Base-by-base conservation (phyloP, 2,329 filamentous ascomycete genomes). In the Talaromyces sp. region DNA sequence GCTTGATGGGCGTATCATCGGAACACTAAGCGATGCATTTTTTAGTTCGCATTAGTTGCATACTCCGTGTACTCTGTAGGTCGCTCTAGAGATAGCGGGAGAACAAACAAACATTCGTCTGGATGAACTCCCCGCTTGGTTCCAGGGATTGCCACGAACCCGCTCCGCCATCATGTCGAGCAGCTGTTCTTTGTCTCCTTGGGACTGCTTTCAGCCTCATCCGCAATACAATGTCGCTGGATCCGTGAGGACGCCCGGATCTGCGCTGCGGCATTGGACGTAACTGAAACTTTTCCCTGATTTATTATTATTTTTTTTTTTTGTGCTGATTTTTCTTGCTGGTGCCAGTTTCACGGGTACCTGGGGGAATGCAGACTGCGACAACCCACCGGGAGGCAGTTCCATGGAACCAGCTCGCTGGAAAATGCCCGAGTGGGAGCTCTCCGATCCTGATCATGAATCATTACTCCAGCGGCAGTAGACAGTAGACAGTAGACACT, bases 351-450 rank as follows among this genome's bases (percentile, higher is more conserved):
- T 50, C 40, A 50, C 27, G 13, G 20, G 32, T 35, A 33, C 32
- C 32, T 37, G 47, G 50, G 45, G 37, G 20, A n/a, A 29, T 22
- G 43, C 36, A 51, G 47, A 29, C 47, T 47, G 52, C 24, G 42
- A 53, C 41, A 54, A 17, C 22, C 40, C 40, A 30, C 22, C 22
- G 40, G 17, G n/a, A 35, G 14, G n/a, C 4, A 16, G 27, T 33
- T 43, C 52, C 52, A 54, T 51, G 52, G 47, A 54, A 47, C 51
- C 36, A 27, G 36, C 47, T 49, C 51, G 35, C 45, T 45, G 33
- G 27, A 40, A 45, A 43, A 37, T 35, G 22, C 32, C 50, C 43
- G 29, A 44, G 32, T 44, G 22, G n/a, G n/a, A n/a, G n/a, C n/a
- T n/a, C n/a, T n/a, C n/a, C n/a, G n/a, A n/a, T n/a, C n/a, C n/a